phyloP scores from a whole-genome alignment of 2,329 filamentous ascomycete species.

The Scedosporium minutisporum region DNA sequence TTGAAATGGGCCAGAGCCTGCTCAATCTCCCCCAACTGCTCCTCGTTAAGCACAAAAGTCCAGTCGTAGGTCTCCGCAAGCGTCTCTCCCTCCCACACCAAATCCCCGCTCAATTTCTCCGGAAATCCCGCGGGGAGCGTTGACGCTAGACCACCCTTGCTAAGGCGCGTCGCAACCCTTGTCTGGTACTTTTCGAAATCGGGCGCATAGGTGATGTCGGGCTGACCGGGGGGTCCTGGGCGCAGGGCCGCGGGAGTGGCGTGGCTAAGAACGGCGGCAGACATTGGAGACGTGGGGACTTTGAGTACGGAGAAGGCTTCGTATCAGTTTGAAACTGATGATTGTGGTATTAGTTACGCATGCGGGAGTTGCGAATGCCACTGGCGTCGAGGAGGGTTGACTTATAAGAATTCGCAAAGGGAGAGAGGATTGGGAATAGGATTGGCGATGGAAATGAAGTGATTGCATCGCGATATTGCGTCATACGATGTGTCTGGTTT shows the following conservation, averaged over 20 bases:
- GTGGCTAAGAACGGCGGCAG: background rate
- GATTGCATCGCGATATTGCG: background rate
- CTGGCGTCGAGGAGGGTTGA: background rate
- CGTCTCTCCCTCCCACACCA: slow-evolving; percentile 9
- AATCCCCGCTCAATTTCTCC: background rate
- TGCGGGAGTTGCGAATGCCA: background rate
- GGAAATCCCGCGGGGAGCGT: slow-evolving; percentile 8
- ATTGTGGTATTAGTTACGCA: background rate
- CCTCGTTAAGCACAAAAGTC: slow-evolving; percentile 4
- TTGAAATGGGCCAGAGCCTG: slow-evolving; percentile 8
- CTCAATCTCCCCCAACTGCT: slow-evolving; percentile 9
- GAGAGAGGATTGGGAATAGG: background rate
- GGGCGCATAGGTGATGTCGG: slow-evolving; percentile 9
- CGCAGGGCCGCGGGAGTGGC: slow-evolving; percentile 11
- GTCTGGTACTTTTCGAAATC: slow-evolving; percentile 9
- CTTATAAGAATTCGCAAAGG: background rate
- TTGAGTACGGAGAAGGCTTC: too few species aligned
- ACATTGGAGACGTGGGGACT: background rate
- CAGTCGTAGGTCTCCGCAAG: slow-evolving; percentile 4
- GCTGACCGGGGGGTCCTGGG: slow-evolving; percentile 8
- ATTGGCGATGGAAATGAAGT: background rate
- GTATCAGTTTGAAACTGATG: background rate
- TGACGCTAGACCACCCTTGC: background rate
- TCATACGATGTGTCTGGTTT: background rate
- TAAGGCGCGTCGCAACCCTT: slow-evolving; percentile 6